These are phyloP conservation scores for Metarhizium sp. DNA, from an alignment of 2,329 filamentous ascomycete genomes.

Conservation along the genomic window DNA sequence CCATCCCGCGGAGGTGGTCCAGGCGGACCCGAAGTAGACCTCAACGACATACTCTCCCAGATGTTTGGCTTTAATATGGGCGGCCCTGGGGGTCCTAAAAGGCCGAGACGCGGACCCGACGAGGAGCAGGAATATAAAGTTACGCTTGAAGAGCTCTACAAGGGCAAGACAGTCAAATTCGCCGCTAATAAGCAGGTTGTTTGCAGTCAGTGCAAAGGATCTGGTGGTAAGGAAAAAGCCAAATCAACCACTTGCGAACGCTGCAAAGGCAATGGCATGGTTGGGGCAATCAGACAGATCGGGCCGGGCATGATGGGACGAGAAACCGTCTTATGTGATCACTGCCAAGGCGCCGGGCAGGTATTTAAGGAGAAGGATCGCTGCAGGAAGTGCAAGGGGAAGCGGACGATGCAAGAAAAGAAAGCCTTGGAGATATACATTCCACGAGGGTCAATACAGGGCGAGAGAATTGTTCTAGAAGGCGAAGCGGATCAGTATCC, in stretches of 20 bases:
- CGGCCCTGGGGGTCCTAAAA: conserved; percentile 46
- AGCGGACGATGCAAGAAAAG: conserved; percentile 74
- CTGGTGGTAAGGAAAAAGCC: conserved; percentile 83
- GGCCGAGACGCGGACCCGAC: conserved; percentile 63
- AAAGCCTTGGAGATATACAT: conserved; percentile 97
- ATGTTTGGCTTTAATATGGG: conserved; percentile 79
- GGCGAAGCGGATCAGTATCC: conserved; percentile 92
- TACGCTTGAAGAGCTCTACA: conserved; percentile 89
- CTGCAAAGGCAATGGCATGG: conserved; percentile 72
- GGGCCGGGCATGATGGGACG: conserved; percentile 81
- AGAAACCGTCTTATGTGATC: conserved; percentile 68
- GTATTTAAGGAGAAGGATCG: conserved; percentile 94
- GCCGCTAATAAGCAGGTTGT: conserved; percentile 89
- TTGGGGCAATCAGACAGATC: conserved; percentile 70
- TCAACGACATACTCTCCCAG: conserved; percentile 86
- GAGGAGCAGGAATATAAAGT: conserved; percentile 91
- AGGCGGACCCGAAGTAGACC: conserved; percentile 63
- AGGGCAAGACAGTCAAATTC: conserved; percentile 97
- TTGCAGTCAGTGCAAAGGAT: conserved; percentile 79
- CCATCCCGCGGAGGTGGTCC: conserved; percentile 56
- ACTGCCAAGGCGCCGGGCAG: conserved; percentile 76
- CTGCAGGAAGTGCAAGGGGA: conserved; percentile 98
- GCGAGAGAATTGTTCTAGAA: conserved; percentile 81
- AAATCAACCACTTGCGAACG: conserved; percentile 75
- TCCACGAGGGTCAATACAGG: conserved; percentile 74